These are phyloP conservation scores for Pinus albicaulis DNA, from an alignment of 75 land plant species.

Conservation along the genomic window DNA sequence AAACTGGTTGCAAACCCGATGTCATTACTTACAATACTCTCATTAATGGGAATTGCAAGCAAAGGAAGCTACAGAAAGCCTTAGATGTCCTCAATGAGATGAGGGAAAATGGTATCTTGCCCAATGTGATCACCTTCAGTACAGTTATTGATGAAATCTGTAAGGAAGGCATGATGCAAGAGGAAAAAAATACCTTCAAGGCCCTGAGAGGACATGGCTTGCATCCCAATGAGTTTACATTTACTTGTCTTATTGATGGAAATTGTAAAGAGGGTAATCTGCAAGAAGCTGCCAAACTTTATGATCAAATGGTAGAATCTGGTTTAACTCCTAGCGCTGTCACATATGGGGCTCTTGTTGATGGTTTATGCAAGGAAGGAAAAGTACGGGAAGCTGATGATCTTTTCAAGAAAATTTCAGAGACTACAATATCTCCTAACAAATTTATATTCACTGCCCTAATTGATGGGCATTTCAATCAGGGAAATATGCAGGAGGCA, in stretches of 20 bases:
- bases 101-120: constrained; percentile 28
- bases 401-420: constrained; percentile 36
- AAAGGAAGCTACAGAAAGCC: constrained; percentile 40
- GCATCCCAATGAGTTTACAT: constrained; percentile 45
- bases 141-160: constrained; percentile 54
- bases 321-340: constrained; percentile 33
- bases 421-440: constrained; percentile 36
- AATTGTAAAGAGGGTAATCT: constrained; percentile 33
- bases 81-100: constrained; percentile 31
- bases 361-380: constrained; percentile 53
- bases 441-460: constrained; percentile 35
- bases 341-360: constrained; percentile 43
- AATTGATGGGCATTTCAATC: constrained; percentile 51
- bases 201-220: constrained; percentile 41
- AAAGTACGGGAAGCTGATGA: constrained; percentile 42
- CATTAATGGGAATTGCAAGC: constrained; percentile 59
- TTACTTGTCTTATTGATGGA: constrained; percentile 47
- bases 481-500: constrained; percentile 20
- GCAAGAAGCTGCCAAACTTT: constrained; percentile 34
- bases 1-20: constrained; percentile 47
- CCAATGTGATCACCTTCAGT: constrained; percentile 56
- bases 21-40: constrained; percentile 65
- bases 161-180: constrained; percentile 43
- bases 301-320: constrained; percentile 37
- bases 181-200: constrained; percentile 37